These are phyloP conservation scores for Echeveria elegans DNA, from an alignment of 164 flowering plant genomes.

Conservation along the genomic window DNA sequence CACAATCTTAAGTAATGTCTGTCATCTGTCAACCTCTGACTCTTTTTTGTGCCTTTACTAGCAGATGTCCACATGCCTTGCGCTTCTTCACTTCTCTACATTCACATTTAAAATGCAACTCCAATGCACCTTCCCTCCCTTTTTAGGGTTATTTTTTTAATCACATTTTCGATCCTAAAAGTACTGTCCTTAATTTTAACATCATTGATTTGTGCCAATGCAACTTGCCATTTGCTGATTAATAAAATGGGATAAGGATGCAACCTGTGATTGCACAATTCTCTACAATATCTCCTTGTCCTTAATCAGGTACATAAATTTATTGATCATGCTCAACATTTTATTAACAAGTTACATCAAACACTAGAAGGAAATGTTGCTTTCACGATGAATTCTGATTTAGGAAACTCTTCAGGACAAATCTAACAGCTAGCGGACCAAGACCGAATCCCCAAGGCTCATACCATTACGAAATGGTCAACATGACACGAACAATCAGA, in stretches of 20 bases:
- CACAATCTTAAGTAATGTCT: not conserved
- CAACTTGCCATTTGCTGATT: not conserved
- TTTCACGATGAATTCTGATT: not conserved
- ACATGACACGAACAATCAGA: conserved; percentile 33
- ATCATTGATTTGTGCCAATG: not conserved
- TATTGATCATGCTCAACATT: no score
- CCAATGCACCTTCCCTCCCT: no score
- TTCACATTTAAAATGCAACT: no score
- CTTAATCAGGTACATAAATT: no score
- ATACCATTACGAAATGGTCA: conserved; percentile 61
- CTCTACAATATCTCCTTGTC: not conserved
- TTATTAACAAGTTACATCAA: no score
- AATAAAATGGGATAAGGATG: not conserved
- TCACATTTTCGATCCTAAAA: no score
- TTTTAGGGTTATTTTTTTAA: no score
- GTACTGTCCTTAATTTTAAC: no score
- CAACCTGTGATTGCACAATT: not conserved
- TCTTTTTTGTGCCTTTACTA: not conserved
- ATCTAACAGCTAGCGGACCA: conserved; percentile 64
- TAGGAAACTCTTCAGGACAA: conserved; percentile 31
- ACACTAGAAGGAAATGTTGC: not conserved
- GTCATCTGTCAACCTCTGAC: not conserved
- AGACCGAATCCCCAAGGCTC: conserved; percentile 80
- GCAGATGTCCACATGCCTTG: not conserved
- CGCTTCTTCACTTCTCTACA: not conserved